These are phyloP conservation scores for Chimonanthus praecox DNA, from an alignment of 164 flowering plant species.

Conservation along the genomic window DNA sequence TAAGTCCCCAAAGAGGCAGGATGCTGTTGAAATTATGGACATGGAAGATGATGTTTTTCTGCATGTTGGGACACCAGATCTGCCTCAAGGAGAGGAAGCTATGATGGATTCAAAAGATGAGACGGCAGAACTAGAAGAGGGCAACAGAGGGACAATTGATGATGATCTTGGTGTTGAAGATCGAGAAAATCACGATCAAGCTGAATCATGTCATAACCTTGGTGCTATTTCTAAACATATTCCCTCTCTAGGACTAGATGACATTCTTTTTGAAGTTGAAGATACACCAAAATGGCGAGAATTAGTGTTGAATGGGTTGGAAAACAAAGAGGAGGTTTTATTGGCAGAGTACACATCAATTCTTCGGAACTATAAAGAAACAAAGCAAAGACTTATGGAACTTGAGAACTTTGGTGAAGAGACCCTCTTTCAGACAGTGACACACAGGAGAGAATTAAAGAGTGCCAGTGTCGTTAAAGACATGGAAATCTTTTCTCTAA, in stretches of 20 bases:
- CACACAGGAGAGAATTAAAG: conserved; percentile 47
- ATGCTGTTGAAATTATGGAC: conserved; percentile 9
- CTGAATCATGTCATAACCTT: neutral
- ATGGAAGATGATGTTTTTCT: conserved; percentile 15
- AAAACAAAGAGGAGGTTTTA: conserved; percentile 55
- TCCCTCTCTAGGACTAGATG: conserved; percentile 11
- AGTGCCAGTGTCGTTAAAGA: conserved; percentile 41
- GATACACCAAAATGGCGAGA: conserved; percentile 49
- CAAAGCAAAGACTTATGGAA: conserved; percentile 48
- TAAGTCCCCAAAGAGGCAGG: conserved; percentile 22
- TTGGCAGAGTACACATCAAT: conserved; percentile 54
- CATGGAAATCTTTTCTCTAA: conserved; percentile 41
- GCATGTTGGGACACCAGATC: neutral
- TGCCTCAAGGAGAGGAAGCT: neutral
- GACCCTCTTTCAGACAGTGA: conserved; percentile 32
- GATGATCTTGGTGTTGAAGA: conserved; percentile 1
- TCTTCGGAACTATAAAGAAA: conserved; percentile 48
- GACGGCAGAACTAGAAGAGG: conserved; percentile 1
- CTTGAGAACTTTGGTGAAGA: conserved; percentile 50
- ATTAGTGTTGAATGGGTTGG: conserved; percentile 37
- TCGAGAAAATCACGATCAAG: conserved; percentile 17
- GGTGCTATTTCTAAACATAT: conserved; percentile 5
- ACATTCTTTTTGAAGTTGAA: conserved; percentile 9
- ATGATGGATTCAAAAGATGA: neutral
- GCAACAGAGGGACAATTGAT: conserved; percentile 6